Evolutionary conservation across 305 asterid species (phyloP), one percentile per base, ranked within the genome.

Genomic region (Petunia hybrid): DNA sequence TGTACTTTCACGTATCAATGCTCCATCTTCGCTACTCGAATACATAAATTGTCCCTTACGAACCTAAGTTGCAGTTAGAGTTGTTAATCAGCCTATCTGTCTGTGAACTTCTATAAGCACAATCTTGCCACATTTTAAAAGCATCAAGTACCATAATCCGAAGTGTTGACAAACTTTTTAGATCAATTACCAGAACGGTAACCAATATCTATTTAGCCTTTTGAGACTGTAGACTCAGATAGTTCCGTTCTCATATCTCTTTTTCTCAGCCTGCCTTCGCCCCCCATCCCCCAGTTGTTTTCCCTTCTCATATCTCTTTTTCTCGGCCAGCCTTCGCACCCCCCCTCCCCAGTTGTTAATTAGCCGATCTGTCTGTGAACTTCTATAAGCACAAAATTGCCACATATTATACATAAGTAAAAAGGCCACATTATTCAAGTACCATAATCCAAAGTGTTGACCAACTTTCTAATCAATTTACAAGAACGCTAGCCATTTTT

Each of bases 1-100:
- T 5, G 77, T 10, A 70, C 39, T 1, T 70, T 71, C 12, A 6
- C 62, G 35, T 71, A 48, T 71, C 78, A 48, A 12, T 71, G 78
- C 22, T 46, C 13, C 60, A 48, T 35, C 0, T 48, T 35, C 8
- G 31, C 31, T 31, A 10, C 77, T 71, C 16, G 0, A 6, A 46
- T 71, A 71, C 62, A 46, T 9, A 46, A 1, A 46, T 0, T 70
- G 46, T 46, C 4, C 6, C 12, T 46, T 12, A 31, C 3, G 1
- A 46, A 31, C 59, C 77, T 69, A 45, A 69, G 8, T 56, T 69
- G 9, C 9, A 69, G 57, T 45, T 0, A 46, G 22, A 31, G 62
- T 71, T 48, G 45, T 71, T 10, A 31, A 71, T 71, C 48, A 48
- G 35, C 10, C 45, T 2, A 71, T 35, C 35, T 48, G 45, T 10